Evolutionary conservation across 139 green algal species (phyloP).

Genomic region (Closterium sp.): DNA sequence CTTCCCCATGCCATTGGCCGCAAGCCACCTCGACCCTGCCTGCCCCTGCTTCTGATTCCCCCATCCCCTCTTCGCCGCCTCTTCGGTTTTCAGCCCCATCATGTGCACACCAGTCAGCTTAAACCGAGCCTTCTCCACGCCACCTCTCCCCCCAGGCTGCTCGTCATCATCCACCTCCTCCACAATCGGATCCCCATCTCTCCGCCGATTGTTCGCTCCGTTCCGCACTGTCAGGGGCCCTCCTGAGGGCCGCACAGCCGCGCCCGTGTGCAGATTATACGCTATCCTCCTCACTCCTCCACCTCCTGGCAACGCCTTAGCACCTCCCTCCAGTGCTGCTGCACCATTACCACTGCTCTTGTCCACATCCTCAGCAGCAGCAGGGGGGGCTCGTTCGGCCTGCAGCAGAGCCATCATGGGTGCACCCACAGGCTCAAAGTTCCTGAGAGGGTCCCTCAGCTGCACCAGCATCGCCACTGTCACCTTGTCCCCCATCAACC

Average conservation of each 20-base stretch:
- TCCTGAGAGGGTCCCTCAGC: slow-evolving; percentile 39
- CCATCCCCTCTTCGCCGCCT: slow-evolving; percentile 22
- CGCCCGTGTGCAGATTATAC: neutral
- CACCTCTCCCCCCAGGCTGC: slow-evolving; percentile 1
- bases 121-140: slow-evolving; percentile 5
- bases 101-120: slow-evolving; percentile 48
- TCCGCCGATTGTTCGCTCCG: neutral
- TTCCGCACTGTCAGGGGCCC: neutral
- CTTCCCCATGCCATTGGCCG: slow-evolving; percentile 40
- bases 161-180: neutral
- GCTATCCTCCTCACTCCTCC: neutral
- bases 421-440: slow-evolving; percentile 42
- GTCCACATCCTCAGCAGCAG: neutral
- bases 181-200: neutral
- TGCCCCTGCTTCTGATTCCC: slow-evolving; percentile 30
- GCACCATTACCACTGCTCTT: neutral
- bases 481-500: slow-evolving; percentile 43
- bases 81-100: slow-evolving; percentile 41
- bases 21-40: slow-evolving; percentile 42
- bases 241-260: neutral
- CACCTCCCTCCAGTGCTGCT: neutral
- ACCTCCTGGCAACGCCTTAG: neutral
- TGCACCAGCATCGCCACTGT: slow-evolving; percentile 51
- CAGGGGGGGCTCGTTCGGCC: slow-evolving; percentile 29
- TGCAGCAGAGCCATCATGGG: slow-evolving; percentile 52